Evolutionary conservation across 441 rosid genomes (phyloP), one percentile per base, ranked within the genome.

Genomic region (Hypseocharis bilobata): DNA sequence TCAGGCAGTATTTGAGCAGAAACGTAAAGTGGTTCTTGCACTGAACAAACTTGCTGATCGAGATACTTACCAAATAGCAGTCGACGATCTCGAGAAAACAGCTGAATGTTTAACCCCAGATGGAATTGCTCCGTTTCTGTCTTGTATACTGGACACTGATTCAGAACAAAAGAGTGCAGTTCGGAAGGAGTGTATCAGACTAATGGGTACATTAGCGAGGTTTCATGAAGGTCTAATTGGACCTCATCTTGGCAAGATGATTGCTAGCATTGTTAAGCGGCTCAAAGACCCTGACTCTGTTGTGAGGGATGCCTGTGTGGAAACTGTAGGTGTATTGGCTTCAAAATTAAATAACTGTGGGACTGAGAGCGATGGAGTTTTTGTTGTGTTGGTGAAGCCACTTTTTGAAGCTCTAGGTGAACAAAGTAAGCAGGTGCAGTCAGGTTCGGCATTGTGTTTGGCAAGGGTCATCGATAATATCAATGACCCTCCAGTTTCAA

Each of bases 321-420:
- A 88, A 38, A 85, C 98, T 3, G 79, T 85, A 82, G 91, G 83
- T 19, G 74, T 82, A 76, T 75, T 92, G 76, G 87, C 96, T 49
- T 82, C 87, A 0, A 80, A 80, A 8, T 70, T 84, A 77, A 69
- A 77, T 67, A 60, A 72, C 32, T 70, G 51, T 42, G 80, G 76
- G n/a, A 83, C 77, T 60, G 81, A 75, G 10, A 67, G 68, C 47
- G 81, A 69, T 67, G 85, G 81, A 34, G 74, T 73, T 22, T 92
- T 92, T 65, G 81, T 86, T 70, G 71, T 69, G 3, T 67, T 89
- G 70, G 95, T 87, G 65, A 88, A 79, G 72, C 98, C 98, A 16
- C 82, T 82, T 65, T 89, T 89, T 47, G 98, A 92, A 84, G 92
- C 98, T 28, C 51, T 92, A 69, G 96, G 91, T 40, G 98, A 92